Percentiles rank a stretch among this genome's conserved stretches.
phyloP scores from a whole-genome alignment of 441 rosid species.

The Adansonia grandidieri region DNA sequence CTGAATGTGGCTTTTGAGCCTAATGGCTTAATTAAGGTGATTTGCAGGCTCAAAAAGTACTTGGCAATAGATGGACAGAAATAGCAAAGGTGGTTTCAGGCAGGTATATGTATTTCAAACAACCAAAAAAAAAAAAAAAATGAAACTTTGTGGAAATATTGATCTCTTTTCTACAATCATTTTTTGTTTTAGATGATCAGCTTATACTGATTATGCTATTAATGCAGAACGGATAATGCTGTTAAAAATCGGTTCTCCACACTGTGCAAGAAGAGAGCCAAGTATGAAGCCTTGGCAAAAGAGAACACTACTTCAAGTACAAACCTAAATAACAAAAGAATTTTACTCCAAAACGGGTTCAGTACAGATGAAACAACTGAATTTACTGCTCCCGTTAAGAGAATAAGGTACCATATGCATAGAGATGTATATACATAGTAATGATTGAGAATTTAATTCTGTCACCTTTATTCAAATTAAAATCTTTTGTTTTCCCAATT shows the following conservation, averaged over 20 bases:
- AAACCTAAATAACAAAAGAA: constrained; percentile 72
- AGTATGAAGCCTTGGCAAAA: constrained; percentile 86
- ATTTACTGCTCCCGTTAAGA: constrained; percentile 56
- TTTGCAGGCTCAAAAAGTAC: constrained; percentile 84
- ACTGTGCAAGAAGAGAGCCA: constrained; percentile 94
- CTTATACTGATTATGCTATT: constrained; percentile 9
- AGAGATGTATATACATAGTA: not conserved
- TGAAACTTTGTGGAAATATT: not conserved
- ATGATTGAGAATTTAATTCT: not conserved
- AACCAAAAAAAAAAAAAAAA: no score
- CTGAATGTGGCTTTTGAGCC: constrained; percentile 32
- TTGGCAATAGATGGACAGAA: constrained; percentile 98
- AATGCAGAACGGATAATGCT: constrained; percentile 91
- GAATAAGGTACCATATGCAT: constrained; percentile 51
- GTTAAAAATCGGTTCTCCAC: constrained; percentile 96
- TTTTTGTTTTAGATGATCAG: not conserved
- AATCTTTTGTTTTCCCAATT: constrained; percentile 15
- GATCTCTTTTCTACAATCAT: not conserved
- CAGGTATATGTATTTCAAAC: constrained; percentile 52
- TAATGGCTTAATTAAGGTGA: constrained; percentile 26
- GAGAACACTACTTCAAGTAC: constrained; percentile 61
- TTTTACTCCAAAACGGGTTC: constrained; percentile 48
- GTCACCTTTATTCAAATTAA: not conserved
- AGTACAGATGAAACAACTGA: constrained; percentile 45
- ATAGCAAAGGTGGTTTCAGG: constrained; percentile 99